These are phyloP conservation scores for Trametopsis cervina DNA, from an alignment of 768 basidiomycete genomes.

Conservation along the genomic window DNA sequence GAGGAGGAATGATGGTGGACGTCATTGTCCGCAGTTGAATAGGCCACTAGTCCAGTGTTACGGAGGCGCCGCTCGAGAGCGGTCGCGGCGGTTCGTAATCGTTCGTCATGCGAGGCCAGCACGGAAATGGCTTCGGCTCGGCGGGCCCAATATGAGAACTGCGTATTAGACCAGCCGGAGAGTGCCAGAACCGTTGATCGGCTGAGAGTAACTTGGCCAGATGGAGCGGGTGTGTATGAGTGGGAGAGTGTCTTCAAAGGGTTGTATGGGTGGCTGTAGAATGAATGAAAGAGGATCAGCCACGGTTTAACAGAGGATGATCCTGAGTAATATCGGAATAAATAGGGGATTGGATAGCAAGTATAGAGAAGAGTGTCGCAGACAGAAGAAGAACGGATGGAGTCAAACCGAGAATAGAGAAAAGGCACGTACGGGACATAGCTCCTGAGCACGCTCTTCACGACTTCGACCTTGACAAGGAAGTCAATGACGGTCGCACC, in stretches of 20 bases:
- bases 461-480: constrained; percentile 46
- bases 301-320: neutral
- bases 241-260: constrained; percentile 42
- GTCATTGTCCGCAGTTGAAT: constrained; percentile 12
- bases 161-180: constrained; percentile 48
- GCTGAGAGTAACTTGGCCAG: constrained; percentile 39
- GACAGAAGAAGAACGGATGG: neutral
- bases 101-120: constrained; percentile 33
- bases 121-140: constrained; percentile 44
- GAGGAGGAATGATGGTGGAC: constrained; percentile 13
- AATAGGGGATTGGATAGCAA: neutral
- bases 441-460: constrained; percentile 40
- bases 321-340: neutral
- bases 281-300: neutral
- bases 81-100: constrained; percentile 32
- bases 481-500: constrained; percentile 43
- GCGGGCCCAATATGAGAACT: constrained; percentile 50
- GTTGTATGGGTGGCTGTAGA: constrained; percentile 43
- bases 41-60: constrained; percentile 22
- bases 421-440: constrained; percentile 39
- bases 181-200: constrained; percentile 40
- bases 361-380: neutral
- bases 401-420: neutral
- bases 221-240: constrained; percentile 30
- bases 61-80: constrained; percentile 36